Percentiles rank a stretch among this genome's conserved stretches.
Conservation (phyloP, 345 rosid genomes). For the Aethionema arabicum region DNA sequence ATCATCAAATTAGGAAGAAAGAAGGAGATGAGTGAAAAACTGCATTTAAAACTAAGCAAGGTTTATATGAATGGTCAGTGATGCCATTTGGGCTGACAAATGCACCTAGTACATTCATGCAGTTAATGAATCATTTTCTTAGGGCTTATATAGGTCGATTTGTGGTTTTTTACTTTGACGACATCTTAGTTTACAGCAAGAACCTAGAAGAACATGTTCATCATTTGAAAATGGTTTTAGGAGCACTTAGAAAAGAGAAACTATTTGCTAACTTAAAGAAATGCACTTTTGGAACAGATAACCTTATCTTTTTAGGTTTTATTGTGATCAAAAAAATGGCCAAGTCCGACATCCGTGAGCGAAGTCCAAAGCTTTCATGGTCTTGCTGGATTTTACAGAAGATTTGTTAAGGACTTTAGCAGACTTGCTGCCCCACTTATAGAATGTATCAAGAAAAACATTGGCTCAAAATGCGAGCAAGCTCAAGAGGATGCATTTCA, state of each 20-base stretch:
- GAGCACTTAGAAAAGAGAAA: too few species aligned
- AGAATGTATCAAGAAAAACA: background rate
- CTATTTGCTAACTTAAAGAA: too few species aligned
- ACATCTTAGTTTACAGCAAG: too few species aligned
- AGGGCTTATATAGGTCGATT: background rate
- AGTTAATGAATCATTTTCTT: background rate
- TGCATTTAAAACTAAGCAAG: background rate
- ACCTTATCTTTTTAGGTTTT: background rate
- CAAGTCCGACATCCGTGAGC: fast-evolving
- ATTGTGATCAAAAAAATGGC: background rate
- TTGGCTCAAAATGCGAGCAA: background rate
- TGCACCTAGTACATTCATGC: background rate
- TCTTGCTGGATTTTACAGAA: background rate
- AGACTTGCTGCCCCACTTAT: background rate
- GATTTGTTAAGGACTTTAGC: background rate
- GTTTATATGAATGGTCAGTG: background rate
- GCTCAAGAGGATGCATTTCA: background rate
- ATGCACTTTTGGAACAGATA: background rate
- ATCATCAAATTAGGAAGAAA: background rate
- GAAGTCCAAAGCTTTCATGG: background rate
- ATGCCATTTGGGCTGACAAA: background rate
- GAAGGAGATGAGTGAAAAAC: slow-evolving; percentile 1
- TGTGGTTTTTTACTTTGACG: background rate
- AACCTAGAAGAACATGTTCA: too few species aligned
- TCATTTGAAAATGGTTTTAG: too few species aligned